Conservation (phyloP, 192 early-diverging fungal species). For the Glomus cerebriforme region DNA sequence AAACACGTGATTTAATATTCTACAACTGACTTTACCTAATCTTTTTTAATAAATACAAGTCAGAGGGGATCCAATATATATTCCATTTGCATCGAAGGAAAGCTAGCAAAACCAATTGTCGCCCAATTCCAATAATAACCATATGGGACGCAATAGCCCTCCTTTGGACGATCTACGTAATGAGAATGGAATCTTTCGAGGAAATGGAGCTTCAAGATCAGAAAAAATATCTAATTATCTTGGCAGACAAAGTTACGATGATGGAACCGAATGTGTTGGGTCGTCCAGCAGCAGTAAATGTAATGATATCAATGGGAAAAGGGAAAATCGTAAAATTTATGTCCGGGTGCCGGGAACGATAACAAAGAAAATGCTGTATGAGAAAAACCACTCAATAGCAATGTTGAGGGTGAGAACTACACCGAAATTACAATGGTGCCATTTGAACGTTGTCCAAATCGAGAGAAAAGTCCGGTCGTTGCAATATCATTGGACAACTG, state of each 20-base stretch:
- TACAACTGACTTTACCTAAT: too few species aligned
- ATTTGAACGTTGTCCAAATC: constrained; percentile 1
- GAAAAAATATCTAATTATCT: constrained; percentile 28
- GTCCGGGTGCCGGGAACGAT: neutral
- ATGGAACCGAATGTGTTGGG: constrained; percentile 14
- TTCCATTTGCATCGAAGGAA: too few species aligned
- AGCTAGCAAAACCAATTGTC: neutral
- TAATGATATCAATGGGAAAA: constrained; percentile 15
- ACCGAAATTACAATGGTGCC: neutral
- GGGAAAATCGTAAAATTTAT: constrained; percentile 26
- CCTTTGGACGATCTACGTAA: constrained; percentile 22
- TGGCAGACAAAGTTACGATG: constrained; percentile 2
- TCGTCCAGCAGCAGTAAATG: constrained; percentile 29
- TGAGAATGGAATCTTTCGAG: constrained; percentile 22
- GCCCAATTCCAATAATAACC: constrained; percentile 18
- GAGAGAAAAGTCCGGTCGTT: too few species aligned
- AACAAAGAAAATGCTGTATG: neutral
- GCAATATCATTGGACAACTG: constrained; percentile 1
- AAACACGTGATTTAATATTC: too few species aligned
- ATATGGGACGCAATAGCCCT: constrained; percentile 19
- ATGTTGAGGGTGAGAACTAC: neutral
- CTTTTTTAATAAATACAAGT: too few species aligned
- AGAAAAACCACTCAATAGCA: constrained; percentile 17
- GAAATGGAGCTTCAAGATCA: constrained; percentile 29
- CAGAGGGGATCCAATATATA: too few species aligned